phyloP scores from a whole-genome alignment of 805 yeast genomes.

The Lachancea sp. region DNA sequence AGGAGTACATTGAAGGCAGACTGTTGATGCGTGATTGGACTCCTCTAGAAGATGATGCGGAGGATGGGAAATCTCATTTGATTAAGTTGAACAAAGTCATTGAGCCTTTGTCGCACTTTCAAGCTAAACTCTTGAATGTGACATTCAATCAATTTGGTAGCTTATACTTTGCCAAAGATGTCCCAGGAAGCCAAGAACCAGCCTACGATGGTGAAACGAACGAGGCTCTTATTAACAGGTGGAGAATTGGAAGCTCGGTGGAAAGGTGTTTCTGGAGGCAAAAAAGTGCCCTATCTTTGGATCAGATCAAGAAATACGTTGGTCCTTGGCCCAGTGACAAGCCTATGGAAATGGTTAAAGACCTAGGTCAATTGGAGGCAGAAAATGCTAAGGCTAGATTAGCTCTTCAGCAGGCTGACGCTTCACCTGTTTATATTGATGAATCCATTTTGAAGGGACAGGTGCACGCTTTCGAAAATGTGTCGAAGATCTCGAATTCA shows the following conservation, averaged over 20 bases:
- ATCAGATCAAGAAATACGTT: conserved; percentile 41
- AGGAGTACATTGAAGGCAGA: conserved; percentile 76
- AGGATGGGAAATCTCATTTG: conserved; percentile 42
- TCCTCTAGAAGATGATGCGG: conserved; percentile 60
- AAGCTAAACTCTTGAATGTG: conserved; percentile 46
- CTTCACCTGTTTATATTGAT: conserved; percentile 40
- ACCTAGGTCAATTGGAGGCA: conserved; percentile 60
- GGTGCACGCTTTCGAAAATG: conserved; percentile 54
- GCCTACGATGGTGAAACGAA: conserved; percentile 59
- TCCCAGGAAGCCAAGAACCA: conserved; percentile 34
- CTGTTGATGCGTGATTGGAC: conserved; percentile 87
- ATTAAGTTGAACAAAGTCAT: conserved; percentile 53
- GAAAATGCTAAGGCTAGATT: conserved; percentile 52
- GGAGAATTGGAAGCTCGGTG: conserved; percentile 87
- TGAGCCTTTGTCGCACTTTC: conserved; percentile 66
- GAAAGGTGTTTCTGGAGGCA: conserved; percentile 75
- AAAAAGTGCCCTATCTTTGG: conserved; percentile 47
- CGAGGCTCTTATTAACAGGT: conserved; percentile 49
- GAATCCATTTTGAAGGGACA: conserved; percentile 43
- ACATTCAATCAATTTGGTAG: conserved; percentile 75
- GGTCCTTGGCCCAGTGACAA: conserved; percentile 70
- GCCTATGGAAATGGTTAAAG: conserved; percentile 57
- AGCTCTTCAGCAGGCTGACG: conserved; percentile 48
- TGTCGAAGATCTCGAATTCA: conserved; percentile 48
- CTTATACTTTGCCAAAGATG: conserved; percentile 71